Percentiles rank a stretch among this genome's conserved stretches.
Conservation (phyloP, 352 stramenopile genomes). For the Globisporangium cylindrosporum region DNA sequence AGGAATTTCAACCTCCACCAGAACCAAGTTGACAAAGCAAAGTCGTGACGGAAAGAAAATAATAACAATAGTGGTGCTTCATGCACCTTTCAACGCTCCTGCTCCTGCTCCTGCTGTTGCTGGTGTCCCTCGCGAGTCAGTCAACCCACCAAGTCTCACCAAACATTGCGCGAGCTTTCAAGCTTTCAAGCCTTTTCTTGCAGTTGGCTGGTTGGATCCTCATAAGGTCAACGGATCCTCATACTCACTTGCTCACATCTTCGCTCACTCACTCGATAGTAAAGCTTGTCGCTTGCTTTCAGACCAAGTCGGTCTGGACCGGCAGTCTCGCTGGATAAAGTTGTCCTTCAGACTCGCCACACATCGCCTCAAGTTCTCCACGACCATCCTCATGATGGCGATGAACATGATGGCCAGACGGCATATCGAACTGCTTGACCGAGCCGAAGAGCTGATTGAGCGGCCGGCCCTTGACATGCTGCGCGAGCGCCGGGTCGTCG, state of each 20-base stretch:
- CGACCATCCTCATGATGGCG: background rate
- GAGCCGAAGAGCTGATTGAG: conserved; percentile 56
- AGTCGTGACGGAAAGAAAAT: background rate
- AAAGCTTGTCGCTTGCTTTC: background rate
- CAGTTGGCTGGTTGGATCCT: background rate
- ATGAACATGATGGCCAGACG: background rate
- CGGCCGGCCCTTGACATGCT: conserved; percentile 34
- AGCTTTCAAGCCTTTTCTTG: background rate
- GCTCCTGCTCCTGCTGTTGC: background rate
- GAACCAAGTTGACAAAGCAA: background rate
- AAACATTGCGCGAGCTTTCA: background rate
- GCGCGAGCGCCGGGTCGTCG: conserved; percentile 39
- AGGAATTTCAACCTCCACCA: background rate
- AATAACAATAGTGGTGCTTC: background rate
- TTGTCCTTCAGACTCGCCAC: background rate
- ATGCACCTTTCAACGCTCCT: background rate
- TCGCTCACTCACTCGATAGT: background rate
- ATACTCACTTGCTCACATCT: background rate
- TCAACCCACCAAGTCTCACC: background rate
- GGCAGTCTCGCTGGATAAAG: background rate
- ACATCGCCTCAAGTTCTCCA: conserved; percentile 5
- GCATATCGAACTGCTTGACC: conserved; percentile 54
- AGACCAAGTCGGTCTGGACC: background rate
- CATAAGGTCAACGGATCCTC: background rate
- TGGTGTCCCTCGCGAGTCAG: background rate